Evolutionary conservation across 352 stramenopile genomes (phyloP).

Genomic region (Globisporangium irregulare): DNA sequence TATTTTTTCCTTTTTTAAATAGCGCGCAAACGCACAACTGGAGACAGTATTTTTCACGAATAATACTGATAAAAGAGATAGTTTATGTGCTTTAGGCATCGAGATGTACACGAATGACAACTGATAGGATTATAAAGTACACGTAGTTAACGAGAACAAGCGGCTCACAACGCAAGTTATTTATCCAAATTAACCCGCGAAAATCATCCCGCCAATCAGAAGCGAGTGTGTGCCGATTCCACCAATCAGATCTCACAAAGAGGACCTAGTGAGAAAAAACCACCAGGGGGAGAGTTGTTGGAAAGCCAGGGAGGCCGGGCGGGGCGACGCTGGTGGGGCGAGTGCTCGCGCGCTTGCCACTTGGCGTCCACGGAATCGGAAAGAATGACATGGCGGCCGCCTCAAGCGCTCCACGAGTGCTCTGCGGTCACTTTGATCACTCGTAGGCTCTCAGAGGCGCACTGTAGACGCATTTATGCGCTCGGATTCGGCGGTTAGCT

Average conservation of each 20-base stretch:
- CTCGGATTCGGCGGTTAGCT: not conserved
- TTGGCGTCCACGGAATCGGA: not conserved
- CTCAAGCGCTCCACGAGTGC: not conserved
- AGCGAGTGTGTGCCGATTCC: not conserved
- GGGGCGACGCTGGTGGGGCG: slow-evolving; percentile 2
- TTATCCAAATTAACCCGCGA: slow-evolving; percentile 9
- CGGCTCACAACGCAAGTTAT: not conserved
- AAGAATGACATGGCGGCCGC: slow-evolving; percentile 12
- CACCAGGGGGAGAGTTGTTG: not conserved
- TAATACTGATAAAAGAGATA: not conserved
- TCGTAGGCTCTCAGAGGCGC: not conserved
- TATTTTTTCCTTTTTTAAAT: slow-evolving; percentile 11
- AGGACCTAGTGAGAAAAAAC: slow-evolving; percentile 7
- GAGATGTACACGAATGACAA: not conserved
- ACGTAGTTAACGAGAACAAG: not conserved
- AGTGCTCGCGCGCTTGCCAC: not conserved
- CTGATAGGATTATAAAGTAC: not conserved
- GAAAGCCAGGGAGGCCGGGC: not conserved
- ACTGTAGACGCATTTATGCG: not conserved
- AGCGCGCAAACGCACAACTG: not conserved
- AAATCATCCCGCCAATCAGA: slow-evolving; percentile 5
- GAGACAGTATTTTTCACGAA: not conserved
- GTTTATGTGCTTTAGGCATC: not conserved
- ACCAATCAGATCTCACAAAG: slow-evolving; percentile 4
- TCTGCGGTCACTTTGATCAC: not conserved